phyloP scores from a whole-genome alignment of 1,139 yeast species.

The Taphrina pruni region DNA sequence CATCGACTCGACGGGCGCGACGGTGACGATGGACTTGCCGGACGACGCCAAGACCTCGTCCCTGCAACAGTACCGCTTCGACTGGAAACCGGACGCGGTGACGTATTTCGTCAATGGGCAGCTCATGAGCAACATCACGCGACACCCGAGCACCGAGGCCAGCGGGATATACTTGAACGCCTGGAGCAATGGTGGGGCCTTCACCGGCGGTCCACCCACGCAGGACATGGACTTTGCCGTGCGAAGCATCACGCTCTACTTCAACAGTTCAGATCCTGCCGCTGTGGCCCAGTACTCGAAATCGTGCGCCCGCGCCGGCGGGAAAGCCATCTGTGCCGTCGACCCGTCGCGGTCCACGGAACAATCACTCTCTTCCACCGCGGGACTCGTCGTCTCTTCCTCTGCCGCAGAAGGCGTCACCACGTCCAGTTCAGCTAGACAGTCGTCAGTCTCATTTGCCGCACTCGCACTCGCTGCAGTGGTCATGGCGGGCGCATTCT shows the following conservation, averaged over 20 bases:
- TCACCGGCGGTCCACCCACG: constrained; percentile 29
- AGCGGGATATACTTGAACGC: constrained; percentile 18
- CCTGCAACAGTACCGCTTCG: constrained; percentile 18
- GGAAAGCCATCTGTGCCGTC: neutral
- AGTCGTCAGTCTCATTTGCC: neutral
- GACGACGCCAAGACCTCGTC: constrained; percentile 10
- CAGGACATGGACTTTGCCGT: constrained; percentile 3
- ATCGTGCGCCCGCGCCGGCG: constrained; percentile 1
- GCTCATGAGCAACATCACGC: constrained; percentile 12
- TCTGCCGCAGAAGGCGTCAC: neutral
- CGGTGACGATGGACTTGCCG: constrained; percentile 10
- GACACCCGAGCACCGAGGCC: constrained; percentile 12
- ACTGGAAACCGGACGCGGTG: constrained; percentile 19
- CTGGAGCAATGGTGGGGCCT: constrained; percentile 30
- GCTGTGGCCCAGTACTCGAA: neutral
- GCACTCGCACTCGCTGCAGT: neutral
- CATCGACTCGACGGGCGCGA: constrained; percentile 7
- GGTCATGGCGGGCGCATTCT: neutral
- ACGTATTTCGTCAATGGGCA: constrained; percentile 16
- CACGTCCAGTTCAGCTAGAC: no score
- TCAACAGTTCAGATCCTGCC: constrained; percentile 5
- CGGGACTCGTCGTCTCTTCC: constrained; percentile 3
- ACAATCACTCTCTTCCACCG: constrained; percentile 5
- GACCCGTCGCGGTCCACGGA: neutral
- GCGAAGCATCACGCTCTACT: constrained; percentile 13